Evolutionary conservation across 1,284 basidiomycete species (phyloP).

Genomic region (Fomitopsis betulina): DNA sequence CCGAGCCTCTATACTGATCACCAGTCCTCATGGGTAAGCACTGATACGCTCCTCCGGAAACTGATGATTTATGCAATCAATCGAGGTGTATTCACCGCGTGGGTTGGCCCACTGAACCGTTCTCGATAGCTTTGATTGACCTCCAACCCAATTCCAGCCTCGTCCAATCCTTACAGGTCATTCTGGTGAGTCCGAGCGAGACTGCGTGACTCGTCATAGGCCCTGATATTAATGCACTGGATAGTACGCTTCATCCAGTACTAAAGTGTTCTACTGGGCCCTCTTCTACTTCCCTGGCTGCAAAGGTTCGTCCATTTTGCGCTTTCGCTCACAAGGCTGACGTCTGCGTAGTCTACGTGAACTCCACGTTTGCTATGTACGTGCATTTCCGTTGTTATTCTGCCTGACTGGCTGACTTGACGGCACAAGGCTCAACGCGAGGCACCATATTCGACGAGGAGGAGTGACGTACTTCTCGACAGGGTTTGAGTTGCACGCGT

Average conservation of each 20-base stretch:
- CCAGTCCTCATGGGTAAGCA: neutral
- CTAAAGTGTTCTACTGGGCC: neutral
- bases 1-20: neutral
- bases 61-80: neutral
- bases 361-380: neutral
- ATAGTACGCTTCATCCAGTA: neutral
- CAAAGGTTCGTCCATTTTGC: neutral
- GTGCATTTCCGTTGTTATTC: neutral
- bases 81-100: neutral
- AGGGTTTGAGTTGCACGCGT: neutral
- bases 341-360: neutral
- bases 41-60: neutral
- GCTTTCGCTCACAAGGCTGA: neutral
- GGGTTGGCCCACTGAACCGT: neutral
- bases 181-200: neutral
- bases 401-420: neutral
- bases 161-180: neutral
- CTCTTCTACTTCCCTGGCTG: neutral
- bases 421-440: neutral
- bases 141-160: neutral
- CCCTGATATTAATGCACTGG: neutral
- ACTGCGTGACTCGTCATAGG: neutral
- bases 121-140: neutral
- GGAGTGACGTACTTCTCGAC: neutral
- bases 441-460: neutral